Evolutionary conservation across 2,329 filamentous ascomycete genomes (phyloP).

Genomic region (Cytospora piceae): DNA sequence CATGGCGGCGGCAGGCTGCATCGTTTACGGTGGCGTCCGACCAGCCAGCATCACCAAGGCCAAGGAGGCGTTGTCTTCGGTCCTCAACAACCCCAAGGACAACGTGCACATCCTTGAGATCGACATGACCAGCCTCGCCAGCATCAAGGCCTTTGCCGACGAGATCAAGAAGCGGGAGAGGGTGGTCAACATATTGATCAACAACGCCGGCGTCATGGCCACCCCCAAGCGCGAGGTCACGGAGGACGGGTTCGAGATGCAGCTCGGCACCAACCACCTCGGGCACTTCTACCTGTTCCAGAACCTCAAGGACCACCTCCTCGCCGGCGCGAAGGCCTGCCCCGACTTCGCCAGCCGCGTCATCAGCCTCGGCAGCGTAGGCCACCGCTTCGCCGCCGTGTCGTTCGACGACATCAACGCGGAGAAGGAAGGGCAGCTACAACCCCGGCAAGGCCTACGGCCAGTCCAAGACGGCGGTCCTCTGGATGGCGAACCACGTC

Average conservation of each 20-base stretch:
- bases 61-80: slow-evolving; percentile 37
- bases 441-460: slow-evolving; percentile 45
- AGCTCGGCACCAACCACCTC: slow-evolving; percentile 57
- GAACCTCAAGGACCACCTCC: slow-evolving; percentile 48
- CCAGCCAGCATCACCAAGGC: slow-evolving; percentile 41
- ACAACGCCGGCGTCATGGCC: slow-evolving; percentile 51
- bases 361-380: slow-evolving; percentile 47
- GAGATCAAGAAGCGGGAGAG: slow-evolving; percentile 36
- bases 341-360: slow-evolving; percentile 47
- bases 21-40: slow-evolving; percentile 47
- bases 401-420: slow-evolving; percentile 47
- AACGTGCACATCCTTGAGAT: slow-evolving; percentile 42
- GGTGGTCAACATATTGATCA: slow-evolving; percentile 41
- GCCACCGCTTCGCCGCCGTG: no score
- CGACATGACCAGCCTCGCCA: slow-evolving; percentile 38
- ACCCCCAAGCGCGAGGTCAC: slow-evolving; percentile 40
- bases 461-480: slow-evolving; percentile 50
- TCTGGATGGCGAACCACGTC: slow-evolving; percentile 51
- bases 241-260: slow-evolving; percentile 51
- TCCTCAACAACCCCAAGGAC: slow-evolving; percentile 33
- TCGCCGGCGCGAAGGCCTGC: slow-evolving; percentile 42
- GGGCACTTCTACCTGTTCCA: slow-evolving; percentile 57
- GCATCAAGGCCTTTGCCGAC: slow-evolving; percentile 40
- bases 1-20: slow-evolving; percentile 41
- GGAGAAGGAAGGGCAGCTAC: slow-evolving; percentile 38